Base-by-base conservation (phyloP, 176 grass and related monocot genomes). In the Carex kokanica region DNA sequence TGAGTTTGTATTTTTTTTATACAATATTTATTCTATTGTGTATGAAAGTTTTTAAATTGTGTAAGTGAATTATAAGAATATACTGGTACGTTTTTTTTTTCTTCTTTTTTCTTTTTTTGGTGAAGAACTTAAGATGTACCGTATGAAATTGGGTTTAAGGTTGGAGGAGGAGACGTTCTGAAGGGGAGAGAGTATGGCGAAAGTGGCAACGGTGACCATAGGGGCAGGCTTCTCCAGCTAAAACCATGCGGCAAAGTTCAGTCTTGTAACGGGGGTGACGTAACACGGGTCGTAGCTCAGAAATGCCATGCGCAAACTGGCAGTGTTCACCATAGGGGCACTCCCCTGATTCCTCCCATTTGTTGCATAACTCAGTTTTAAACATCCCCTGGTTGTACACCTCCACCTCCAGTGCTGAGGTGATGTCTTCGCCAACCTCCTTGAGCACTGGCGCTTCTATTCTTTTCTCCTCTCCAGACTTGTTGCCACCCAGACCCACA, bases 321-420 rank as follows among this genome's bases (percentile, higher is more conserved):
- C 96, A 99, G 59, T 99, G 91, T 25, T 92, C 86, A 2, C 89
- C 86, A 83, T 99, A 99, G 10, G 93, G 93, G 64, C 97, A 99
- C 53, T 72, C 84, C 45, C 97, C 91, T 5, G 82, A 96, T 83
- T 99, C 93, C 88, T 96, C 93, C 97, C 97, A 99, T 72, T 99
- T 99, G 89, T 99, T 99, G 93, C 97, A 99, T 18, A 99, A 88
- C 91, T 99, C 97, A 27, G 93, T 96, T 87, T 99, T 99, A 87
- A 96, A 89, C 97, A 92, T 99, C 43, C 97, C 97, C 85, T 99
- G 97, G 88, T 92, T 90, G 91, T 79, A 99, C 78, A 99, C 97
- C 75, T 99, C 93, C 86, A 99, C 64, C 85, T 99, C 93, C 72
- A 87, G n/a, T 17, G 79, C 84, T 13, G 71, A 86, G 53, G 25